Evolutionary conservation across 331 rosid genomes (phyloP).

Genomic region (Quercus phellos): DNA sequence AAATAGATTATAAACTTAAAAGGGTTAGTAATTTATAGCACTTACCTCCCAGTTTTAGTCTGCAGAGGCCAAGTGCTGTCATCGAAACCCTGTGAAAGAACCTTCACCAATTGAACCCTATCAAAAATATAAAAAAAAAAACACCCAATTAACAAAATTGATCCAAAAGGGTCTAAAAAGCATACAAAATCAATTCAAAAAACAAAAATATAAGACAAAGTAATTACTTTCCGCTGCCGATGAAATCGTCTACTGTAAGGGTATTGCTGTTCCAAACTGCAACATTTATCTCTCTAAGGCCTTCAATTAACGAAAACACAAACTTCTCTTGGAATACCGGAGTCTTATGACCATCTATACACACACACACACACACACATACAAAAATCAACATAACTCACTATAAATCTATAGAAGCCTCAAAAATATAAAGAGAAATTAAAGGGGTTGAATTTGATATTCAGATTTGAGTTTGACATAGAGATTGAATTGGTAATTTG

Average conservation of each 20-base stretch:
- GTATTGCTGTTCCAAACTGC: slow-evolving; percentile 85
- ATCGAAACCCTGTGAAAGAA: slow-evolving; percentile 74
- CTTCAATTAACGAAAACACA: slow-evolving; percentile 61
- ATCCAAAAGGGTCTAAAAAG: background rate
- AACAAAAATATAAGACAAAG: background rate
- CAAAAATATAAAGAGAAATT: background rate
- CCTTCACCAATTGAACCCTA: slow-evolving; percentile 70
- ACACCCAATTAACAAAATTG: background rate
- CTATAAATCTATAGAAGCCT: background rate
- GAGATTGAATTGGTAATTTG: background rate
- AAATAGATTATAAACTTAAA: background rate
- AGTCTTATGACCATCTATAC: slow-evolving; percentile 63
- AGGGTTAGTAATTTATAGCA: background rate
- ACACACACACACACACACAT: background rate
- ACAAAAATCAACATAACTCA: background rate
- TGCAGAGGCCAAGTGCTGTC: slow-evolving; percentile 78
- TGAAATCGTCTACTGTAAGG: slow-evolving; percentile 61
- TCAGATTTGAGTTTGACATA: slow-evolving; percentile 18
- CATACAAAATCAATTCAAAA: background rate
- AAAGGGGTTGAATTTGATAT: background rate
- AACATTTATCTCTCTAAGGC: slow-evolving; percentile 70
- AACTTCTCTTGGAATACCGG: slow-evolving; percentile 81
- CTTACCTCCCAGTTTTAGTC: slow-evolving; percentile 76
- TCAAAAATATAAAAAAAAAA: background rate
- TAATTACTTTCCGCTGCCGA: slow-evolving; percentile 74